Conservation (phyloP, 2,329 filamentous ascomycete genomes). For the Trichophyton mentagrophytes region DNA sequence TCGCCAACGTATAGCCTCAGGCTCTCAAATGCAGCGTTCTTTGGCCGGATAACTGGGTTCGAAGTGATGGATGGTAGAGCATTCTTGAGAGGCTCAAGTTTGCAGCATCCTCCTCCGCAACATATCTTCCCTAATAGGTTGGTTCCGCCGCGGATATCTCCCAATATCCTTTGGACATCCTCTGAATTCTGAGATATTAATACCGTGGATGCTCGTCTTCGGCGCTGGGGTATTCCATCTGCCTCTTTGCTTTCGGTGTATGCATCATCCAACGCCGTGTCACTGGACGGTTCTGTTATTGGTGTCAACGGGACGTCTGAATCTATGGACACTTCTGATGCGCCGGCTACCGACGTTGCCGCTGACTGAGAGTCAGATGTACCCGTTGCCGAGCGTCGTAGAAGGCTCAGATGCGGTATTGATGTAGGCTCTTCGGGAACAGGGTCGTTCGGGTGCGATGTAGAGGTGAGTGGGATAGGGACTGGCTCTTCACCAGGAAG, state of each 20-base stretch:
- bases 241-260: slow-evolving; percentile 10
- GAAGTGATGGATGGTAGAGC: slow-evolving; percentile 29
- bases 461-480: slow-evolving; percentile 24
- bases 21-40: slow-evolving; percentile 74
- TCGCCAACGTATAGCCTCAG: slow-evolving; percentile 63
- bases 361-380: slow-evolving; percentile 19
- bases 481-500: not conserved
- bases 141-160: slow-evolving; percentile 42
- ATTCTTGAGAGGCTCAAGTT: slow-evolving; percentile 42
- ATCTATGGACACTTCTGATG: slow-evolving; percentile 21
- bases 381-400: slow-evolving; percentile 20
- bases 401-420: slow-evolving; percentile 26
- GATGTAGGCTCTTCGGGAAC: slow-evolving; percentile 36
- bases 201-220: slow-evolving; percentile 34
- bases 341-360: slow-evolving; percentile 20
- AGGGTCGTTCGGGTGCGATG: slow-evolving; percentile 36
- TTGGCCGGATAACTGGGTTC: slow-evolving; percentile 46
- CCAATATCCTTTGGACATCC: slow-evolving; percentile 46
- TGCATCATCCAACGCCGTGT: slow-evolving; percentile 17
- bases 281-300: slow-evolving; percentile 27
- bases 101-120: slow-evolving; percentile 53
- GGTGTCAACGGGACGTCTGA: slow-evolving; percentile 31
- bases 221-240: slow-evolving; percentile 16
- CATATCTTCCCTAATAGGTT: slow-evolving; percentile 51
- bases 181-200: slow-evolving; percentile 46